Base-by-base conservation (phyloP, 2,329 filamentous ascomycete genomes). In the Aciculosporium take region DNA sequence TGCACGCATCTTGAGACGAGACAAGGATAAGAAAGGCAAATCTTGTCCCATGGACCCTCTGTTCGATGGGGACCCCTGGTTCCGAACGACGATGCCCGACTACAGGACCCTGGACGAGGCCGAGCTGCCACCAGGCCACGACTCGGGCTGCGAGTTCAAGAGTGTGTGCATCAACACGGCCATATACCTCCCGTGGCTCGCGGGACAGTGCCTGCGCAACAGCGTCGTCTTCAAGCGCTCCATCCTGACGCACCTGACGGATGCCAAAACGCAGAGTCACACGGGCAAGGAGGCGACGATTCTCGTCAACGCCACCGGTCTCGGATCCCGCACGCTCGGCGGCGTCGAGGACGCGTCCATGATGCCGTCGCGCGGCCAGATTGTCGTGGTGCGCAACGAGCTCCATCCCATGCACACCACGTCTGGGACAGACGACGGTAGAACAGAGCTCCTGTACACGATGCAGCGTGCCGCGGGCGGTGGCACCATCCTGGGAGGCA, bases 81-180 rank as follows among this genome's bases (percentile, higher is more conserved):
- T 79, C 61, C 78, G 76, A 54, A 66, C 79, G 42, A 60, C 85
- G 6, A 72, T 82, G 36, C 78, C 80, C 10, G 77, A 89, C 61
- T 89, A 79, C 60, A 72, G 74, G 46, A 64, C 76, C 43, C 60
- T 89, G 3, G 55, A 69, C 4, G 58, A 69, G 27, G 59, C 64
- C 8, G 69, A 81, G 49, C 64, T 94, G 1, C 73, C 76, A 0
- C 51, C 64, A 0, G 83, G 74, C 15, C 73, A 80, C 40, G 79
- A 86, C 45, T 81, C 80, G 9, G 87, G 78, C 20, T 83, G 76
- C 39, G 68, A 72, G 42, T 94, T 91, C 59, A 85, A 76, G 7
- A 89, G 84, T 1, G 79, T 94, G 31, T 95, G 88, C 63, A 89
- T 95, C 58, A 95, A 96, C 63, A 84, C 84, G 0, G 76, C 83